Base-by-base conservation (phyloP, 2,329 filamentous ascomycete genomes). In the Neospermospora avenae region DNA sequence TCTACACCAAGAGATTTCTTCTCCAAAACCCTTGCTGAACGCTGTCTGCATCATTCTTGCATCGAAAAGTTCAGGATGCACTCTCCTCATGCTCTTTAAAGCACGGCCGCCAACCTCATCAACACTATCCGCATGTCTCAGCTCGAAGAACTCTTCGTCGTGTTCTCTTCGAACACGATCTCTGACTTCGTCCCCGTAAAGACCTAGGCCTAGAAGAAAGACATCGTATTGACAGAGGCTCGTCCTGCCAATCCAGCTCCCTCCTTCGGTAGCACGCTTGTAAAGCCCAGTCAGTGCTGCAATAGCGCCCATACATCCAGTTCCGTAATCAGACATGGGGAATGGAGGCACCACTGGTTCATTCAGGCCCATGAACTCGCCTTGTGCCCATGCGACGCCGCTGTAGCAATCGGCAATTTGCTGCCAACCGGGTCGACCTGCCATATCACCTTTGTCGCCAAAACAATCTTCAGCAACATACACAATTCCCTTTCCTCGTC, bases 391-490 rank as follows among this genome's bases (percentile, higher is more conserved):
- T 4, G 69, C 68, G 3, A 69, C 62, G 39, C 68, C 68, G 24
- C 66, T 68, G 20, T 67, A 66, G 42, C 69, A 69, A 63, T 90
- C 87, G 16, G 86, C 86, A 65, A 89, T 89, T 66, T 88, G 86
- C 69, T 89, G 87, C 87, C 87, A 90, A 6, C 87, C 87, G 4
- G 85, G 82, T 3, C 87, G 78, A 7, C 75, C 73, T 0, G 82
- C 80, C 87, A 86, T 90, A 60, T 86, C 83, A 5, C 81, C 83
- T 31, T 80, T 75, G 35, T 82, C 84, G 0, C 88, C 88, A 66
- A 90, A 90, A 70, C 87, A 90, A 70, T 90, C 86, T 71, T 91
- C 87, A 35, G 83, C 81, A 7, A 89, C 84, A 67, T 89, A 88
- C 6, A 90, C 79, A 35, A 87, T 81, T 1, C 87, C 87, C 68